Evolutionary conservation across 768 basidiomycete species (phyloP).

Genomic region (Vararia minispora): DNA sequence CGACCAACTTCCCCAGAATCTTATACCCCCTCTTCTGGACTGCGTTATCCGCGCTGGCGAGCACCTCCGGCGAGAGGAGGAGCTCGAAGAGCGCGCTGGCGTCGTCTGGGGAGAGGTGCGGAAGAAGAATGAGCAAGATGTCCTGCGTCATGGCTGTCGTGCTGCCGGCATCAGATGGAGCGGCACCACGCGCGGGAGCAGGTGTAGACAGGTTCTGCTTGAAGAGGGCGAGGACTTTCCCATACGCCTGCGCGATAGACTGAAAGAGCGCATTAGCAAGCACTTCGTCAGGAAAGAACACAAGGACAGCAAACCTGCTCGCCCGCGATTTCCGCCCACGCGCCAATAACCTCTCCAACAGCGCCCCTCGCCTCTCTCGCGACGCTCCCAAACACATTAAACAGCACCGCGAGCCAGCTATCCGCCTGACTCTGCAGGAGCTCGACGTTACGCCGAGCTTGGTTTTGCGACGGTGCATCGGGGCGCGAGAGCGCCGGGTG

Average conservation of each 20-base stretch:
- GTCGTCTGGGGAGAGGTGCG: constrained; percentile 54
- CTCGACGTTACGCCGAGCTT: constrained; percentile 54
- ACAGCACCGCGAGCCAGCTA: constrained; percentile 90
- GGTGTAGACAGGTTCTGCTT: constrained; percentile 45
- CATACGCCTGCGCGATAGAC: constrained; percentile 76
- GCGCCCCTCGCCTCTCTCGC: constrained; percentile 61
- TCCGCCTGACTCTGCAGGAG: constrained; percentile 72
- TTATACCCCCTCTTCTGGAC: constrained; percentile 96
- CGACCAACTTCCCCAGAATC: constrained; percentile 65
- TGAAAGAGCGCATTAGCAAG: constrained; percentile 15
- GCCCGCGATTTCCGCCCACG: constrained; percentile 78
- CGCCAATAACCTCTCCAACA: constrained; percentile 80
- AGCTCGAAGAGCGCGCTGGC: constrained; percentile 53
- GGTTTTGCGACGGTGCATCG: constrained; percentile 36
- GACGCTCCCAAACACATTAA: constrained; percentile 91
- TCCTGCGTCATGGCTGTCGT: constrained; percentile 65
- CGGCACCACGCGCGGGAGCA: constrained; percentile 23
- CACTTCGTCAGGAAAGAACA: neutral
- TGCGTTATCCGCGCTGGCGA: constrained; percentile 71
- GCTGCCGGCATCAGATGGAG: constrained; percentile 28
- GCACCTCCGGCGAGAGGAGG: constrained; percentile 55
- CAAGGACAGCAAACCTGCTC: constrained; percentile 37
- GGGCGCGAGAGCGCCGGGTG: constrained; percentile 18
- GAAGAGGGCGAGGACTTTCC: constrained; percentile 65
- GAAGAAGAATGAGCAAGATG: constrained; percentile 74